Base-by-base conservation (phyloP, 106 monocot genomes). In the Dioscorea alata region DNA sequence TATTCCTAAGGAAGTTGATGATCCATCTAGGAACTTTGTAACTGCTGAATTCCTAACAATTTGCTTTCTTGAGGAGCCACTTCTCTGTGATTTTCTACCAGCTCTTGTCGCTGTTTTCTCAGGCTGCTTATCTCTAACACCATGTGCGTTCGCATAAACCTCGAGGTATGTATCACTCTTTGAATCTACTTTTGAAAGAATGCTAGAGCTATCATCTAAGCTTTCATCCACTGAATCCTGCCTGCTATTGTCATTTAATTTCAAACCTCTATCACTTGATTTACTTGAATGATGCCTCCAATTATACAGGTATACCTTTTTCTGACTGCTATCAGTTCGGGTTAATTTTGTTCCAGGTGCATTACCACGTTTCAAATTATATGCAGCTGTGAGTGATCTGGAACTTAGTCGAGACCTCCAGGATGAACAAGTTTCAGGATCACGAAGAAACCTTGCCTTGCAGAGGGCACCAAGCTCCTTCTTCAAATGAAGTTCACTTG, bases 401-500 rank as follows among this genome's bases (percentile, higher is more conserved):
- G 85, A 87, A 68, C 79, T 87, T 66, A 92, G 73, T 70, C 84
- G 86, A 51, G 97, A 92, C 61, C 89, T 88, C 81, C 85, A 91
- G 32, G 89, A 92, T 33, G 97, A 92, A 66, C 92, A 85, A 51
- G 92, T 97, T 78, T 87, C 89, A 33, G 97, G 97, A 52, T 97
- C 97, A 21, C 87, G 89, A 34, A 97, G 60, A 68, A 73, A 85
- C 12, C 92, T 86, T 53, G 97, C 80, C 72, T 87, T 97, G 10
- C 71, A 75, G 48, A 91, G 75, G 23, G 75, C 78, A 21, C 74
- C 87, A 50, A 97, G 89, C 71, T 92, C 89, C 76, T 92, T 97
- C 66, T 87, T 97, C 77, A 97, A 81, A 71, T 92, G 97, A 73
- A 94, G 90, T 70, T 86, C 83, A 79, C 94, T 94, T 32, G 94